Percentiles rank a stretch among this genome's conserved stretches.
These are phyloP conservation scores for Ceratobasidium sp. DNA, from an alignment of 1,284 basidiomycete genomes.

Conservation along the genomic window DNA sequence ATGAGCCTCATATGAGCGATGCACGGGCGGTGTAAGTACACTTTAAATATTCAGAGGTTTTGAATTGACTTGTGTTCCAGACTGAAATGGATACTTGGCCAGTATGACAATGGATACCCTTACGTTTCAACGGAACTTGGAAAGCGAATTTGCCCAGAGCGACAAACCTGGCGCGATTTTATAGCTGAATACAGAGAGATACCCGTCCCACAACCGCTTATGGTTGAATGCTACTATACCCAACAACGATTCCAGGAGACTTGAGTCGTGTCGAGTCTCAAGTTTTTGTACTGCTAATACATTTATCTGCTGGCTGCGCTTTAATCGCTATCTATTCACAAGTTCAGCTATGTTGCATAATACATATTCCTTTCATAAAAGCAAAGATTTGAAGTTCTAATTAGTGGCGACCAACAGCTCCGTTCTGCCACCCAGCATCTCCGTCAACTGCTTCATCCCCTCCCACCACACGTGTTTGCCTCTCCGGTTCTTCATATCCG, in stretches of 20 bases:
- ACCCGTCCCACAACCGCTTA: constrained; percentile 9
- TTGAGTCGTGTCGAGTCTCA: too few species aligned
- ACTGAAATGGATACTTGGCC: constrained; percentile 24
- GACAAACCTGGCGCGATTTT: constrained; percentile 17
- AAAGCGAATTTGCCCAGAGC: constrained; percentile 11
- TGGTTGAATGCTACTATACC: constrained; percentile 16
- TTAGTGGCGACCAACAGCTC: constrained; percentile 21
- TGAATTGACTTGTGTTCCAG: too few species aligned
- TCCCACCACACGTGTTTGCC: constrained; percentile 89
- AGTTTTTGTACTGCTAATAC: too few species aligned
- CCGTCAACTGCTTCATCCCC: constrained; percentile 72
- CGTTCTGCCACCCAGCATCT: constrained; percentile 64
- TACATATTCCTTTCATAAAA: not conserved
- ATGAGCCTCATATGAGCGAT: not conserved
- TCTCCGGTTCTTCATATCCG: constrained; percentile 90
- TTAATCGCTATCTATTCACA: not conserved
- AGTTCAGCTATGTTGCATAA: not conserved
- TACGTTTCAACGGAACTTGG: constrained; percentile 8
- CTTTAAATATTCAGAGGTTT: not conserved
- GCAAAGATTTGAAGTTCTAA: not conserved
- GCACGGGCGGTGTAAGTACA: constrained; percentile 22
- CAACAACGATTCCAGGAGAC: not conserved
- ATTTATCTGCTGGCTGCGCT: not conserved
- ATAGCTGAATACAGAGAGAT: constrained; percentile 1
- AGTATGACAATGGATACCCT: not conserved